phyloP scores from a whole-genome alignment of 1,139 yeast species.

The Zygotorulaspora mrakii region DNA sequence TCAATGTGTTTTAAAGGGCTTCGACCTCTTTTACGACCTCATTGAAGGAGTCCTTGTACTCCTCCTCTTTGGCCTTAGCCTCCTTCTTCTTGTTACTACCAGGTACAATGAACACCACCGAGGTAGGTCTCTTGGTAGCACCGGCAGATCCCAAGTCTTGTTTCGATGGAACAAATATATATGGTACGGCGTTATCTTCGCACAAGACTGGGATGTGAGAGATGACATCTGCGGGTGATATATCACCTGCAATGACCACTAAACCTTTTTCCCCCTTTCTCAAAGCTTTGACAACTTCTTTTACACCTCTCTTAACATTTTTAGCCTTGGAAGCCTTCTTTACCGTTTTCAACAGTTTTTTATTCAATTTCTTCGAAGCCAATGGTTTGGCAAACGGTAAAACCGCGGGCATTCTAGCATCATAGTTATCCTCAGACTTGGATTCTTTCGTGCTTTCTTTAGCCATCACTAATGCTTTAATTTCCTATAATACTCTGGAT shows the following conservation, averaged over 20 bases:
- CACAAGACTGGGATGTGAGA: slow-evolving; percentile 96
- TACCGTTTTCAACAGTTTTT: slow-evolving; percentile 90
- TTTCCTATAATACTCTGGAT: neutral
- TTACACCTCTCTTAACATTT: slow-evolving; percentile 97
- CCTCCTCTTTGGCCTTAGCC: slow-evolving; percentile 74
- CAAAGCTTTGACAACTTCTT: slow-evolving; percentile 95
- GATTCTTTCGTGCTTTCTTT: slow-evolving; percentile 35
- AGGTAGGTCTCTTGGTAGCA: slow-evolving; percentile 97
- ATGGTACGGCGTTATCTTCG: slow-evolving; percentile 90
- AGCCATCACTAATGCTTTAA: slow-evolving; percentile 5
- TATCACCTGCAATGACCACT: slow-evolving; percentile 95
- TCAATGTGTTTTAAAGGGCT: slow-evolving; percentile 32
- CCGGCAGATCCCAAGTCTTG: slow-evolving; percentile 99
- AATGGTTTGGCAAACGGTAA: slow-evolving; percentile 92
- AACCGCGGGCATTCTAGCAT: slow-evolving; percentile 81
- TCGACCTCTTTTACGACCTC: slow-evolving; percentile 88
- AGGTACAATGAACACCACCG: slow-evolving; percentile 96
- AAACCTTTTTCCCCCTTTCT: slow-evolving; percentile 98
- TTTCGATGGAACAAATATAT: slow-evolving; percentile 89
- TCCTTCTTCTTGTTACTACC: slow-evolving; percentile 88
- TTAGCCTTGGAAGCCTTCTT: slow-evolving; percentile 97
- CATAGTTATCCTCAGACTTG: slow-evolving; percentile 74
- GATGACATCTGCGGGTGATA: slow-evolving; percentile 94
- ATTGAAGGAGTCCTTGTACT: slow-evolving; percentile 88
- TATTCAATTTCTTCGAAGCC: slow-evolving; percentile 93